These are phyloP conservation scores for Termitomyces bulborhizus DNA, from an alignment of 768 basidiomycete genomes.

Conservation along the genomic window DNA sequence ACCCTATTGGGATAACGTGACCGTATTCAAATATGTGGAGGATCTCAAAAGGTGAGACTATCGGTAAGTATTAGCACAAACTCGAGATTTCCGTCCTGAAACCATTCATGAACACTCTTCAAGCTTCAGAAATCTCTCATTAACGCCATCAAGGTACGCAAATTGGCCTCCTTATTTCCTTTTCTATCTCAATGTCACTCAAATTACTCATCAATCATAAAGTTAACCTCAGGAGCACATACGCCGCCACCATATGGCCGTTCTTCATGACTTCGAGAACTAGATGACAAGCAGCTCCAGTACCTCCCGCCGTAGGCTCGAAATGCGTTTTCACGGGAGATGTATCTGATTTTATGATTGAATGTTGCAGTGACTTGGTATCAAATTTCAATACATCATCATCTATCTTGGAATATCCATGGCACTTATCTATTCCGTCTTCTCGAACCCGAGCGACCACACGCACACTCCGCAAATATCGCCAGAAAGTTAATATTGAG, in stretches of 20 bases:
- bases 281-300: no score
- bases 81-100: slow-evolving; percentile 3
- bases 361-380: no score
- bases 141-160: neutral
- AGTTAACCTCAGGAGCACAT: no score
- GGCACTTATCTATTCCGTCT: neutral
- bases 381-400: no score
- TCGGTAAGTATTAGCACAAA: neutral
- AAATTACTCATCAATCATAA: no score
- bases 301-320: no score
- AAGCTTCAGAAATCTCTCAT: neutral
- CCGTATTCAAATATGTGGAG: neutral
- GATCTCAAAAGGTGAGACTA: neutral
- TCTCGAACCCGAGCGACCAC: neutral
- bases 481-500: no score
- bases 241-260: no score
- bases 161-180: neutral
- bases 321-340: no score
- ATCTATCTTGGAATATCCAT: no score
- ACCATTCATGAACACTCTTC: neutral
- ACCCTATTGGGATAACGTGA: neutral
- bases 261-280: neutral
- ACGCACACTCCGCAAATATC: no score
- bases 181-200: neutral
- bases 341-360: no score